Base-by-base conservation (phyloP, 345 rosid species). In the Gossypium rotundifolium region DNA sequence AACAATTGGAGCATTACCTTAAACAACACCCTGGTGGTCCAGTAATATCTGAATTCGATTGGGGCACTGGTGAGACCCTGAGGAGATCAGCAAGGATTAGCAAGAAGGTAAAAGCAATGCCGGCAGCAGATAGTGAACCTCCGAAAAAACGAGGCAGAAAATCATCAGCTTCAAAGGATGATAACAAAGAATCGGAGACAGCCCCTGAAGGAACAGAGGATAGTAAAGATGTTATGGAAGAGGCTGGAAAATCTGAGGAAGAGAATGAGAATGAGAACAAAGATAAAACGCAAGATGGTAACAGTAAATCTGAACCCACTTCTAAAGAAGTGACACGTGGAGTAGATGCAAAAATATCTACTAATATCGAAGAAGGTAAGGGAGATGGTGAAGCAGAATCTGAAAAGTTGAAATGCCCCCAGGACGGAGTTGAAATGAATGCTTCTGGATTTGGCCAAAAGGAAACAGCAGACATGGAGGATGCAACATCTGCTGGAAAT, bases 11-110 rank as follows among this genome's bases (percentile, higher is more conserved):
- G 42, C 80, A 86, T 81, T 88, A 87, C 79, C 86, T 88, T 73
- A 90, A 88, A 80, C 75, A 87, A 63, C 84, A 86, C 54, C 87
- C 91, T 45, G 90, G 88, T 40, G 82, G 83, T 70, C 93, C 91
- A 10, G 74, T 85, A 11, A 60, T 80, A 55, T 70, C 84, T 0
- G 89, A 86, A 69, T 90, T 90, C 66, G 88, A 90, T 76, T 90
- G 93, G 96, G 87, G 90, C 65, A 86, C 86, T 42, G 90, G 90
- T 16, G 93, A 90, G 81, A 84, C 88, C 29, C 91, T 89, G 14
- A 84, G 93, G 78, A 82, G 96, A 81, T 89, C 93, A 1, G 83
- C 90, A 45, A 85, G 96, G 75, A 88, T 91, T 72, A 85, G 86
- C 49, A 88, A 81, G 83, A 91, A 83, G 80, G 79, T 71, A 57